Base-by-base conservation (phyloP, 768 basidiomycete genomes). In the Auriscalpium vulgare region DNA sequence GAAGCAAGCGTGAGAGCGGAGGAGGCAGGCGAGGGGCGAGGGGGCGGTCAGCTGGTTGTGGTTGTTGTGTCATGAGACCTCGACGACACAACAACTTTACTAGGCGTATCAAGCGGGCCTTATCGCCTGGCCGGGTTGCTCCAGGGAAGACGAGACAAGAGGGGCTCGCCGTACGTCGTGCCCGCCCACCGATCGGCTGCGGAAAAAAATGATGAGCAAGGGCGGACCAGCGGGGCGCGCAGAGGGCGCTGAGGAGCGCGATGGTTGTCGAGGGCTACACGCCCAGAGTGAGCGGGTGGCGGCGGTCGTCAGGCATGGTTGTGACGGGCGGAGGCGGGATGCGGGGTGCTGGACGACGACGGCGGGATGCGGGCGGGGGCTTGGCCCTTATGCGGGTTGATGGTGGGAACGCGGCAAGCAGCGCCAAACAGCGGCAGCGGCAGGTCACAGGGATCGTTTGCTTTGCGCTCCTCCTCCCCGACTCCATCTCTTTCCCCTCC, bases 381-480 rank as follows among this genome's bases (percentile, higher is more conserved):
- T 13, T 43, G 40, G 14, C 40, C n/a, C 17, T 47, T 13, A 19
- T 11, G n/a, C 11, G n/a, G 17, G 47, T 11, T 13, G 47, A 53
- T 47, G 49, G 59, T 60, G 59, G 35, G 59, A 60, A 50, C 53
- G 59, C 54, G 51, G 59, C 59, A 60, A 60, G 58, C 59, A 60
- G 54, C 43, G 37, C 56, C 59, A 60, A 60, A 60, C 59, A 60
- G 60, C 60, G 60, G 53, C 45, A 54, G 44, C 48, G 49, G 45
- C 38, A 53, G 51, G 51, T 53, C 51, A 53, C 51, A 53, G 50
- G 59, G 57, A 52, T 47, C 52, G 49, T 50, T 46, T 58, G 57
- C 56, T 52, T 56, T 44, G 50, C 50, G 34, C 43, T 51, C 43
- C 46, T 53, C 59, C 56, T 55, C 55, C 58, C 43, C 55, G 55